Evolutionary conservation across 2,329 filamentous ascomycete genomes (phyloP).

Genomic region (Aureobasidium uvarum): DNA sequence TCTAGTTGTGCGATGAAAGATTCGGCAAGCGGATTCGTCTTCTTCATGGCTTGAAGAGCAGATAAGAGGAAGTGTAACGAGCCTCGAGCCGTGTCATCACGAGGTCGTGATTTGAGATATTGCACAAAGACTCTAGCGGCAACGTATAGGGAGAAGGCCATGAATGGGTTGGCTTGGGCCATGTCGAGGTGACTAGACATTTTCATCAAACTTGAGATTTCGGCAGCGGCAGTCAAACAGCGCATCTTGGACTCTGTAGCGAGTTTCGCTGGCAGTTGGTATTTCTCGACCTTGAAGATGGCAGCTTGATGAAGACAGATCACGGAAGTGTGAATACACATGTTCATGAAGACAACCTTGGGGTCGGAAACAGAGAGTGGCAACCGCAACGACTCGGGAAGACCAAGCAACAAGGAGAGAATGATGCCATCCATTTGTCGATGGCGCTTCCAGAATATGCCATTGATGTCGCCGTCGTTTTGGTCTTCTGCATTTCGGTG

Average conservation of each 20-base stretch:
- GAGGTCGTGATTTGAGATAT: conserved; percentile 89
- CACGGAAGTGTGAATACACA: conserved; percentile 94
- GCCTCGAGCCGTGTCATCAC: conserved; percentile 73
- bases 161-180: conserved; percentile 90
- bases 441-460: conserved; percentile 94
- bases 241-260: conserved; percentile 87
- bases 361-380: conserved; percentile 72
- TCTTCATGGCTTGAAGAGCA: conserved; percentile 86
- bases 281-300: conserved; percentile 94
- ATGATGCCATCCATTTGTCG: conserved; percentile 85
- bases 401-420: conserved; percentile 76
- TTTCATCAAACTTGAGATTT: conserved; percentile 93
- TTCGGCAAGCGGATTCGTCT: conserved; percentile 85
- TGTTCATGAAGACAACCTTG: conserved; percentile 90
- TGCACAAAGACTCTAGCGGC: conserved; percentile 92
- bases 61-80: conserved; percentile 87
- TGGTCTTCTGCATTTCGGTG: conserved; percentile 69
- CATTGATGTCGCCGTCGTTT: conserved; percentile 82
- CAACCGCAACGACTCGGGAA: conserved; percentile 78
- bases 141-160: conserved; percentile 95
- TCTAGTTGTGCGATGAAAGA: conserved; percentile 93
- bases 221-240: conserved; percentile 88
- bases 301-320: conserved; percentile 98
- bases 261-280: conserved; percentile 71
- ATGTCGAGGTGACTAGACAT: conserved; percentile 91